Evolutionary conservation across 2,329 filamentous ascomycete species (phyloP), one percentile per base, ranked within the genome.

Genomic region (Clonostachys rhizophaga): DNA sequence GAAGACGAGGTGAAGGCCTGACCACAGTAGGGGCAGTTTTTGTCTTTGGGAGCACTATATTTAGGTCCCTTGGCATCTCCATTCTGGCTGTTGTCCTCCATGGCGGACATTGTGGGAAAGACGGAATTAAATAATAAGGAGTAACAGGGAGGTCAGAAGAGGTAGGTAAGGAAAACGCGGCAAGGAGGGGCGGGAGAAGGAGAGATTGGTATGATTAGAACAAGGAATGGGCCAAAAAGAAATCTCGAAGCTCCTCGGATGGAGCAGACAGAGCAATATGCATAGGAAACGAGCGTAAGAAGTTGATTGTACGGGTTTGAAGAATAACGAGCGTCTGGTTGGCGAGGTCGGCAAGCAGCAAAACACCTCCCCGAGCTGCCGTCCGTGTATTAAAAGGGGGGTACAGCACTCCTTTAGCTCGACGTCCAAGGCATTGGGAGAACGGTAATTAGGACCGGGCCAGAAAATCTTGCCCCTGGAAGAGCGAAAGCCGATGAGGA

Each of bases 1-100:
- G 90, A 95, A 14, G 91, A 96, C 2, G 91, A 96, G 14, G 92
- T 96, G 63, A 96, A 97, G 7, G 86, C 78, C 65, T 96, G 90
- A 42, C 83, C 78, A 66, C 92, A 97, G 70, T 89, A 97, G 35
- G 86, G 88, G 64, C 92, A 96, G 53, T 76, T 84, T 62, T 89
- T 90, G 71, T 97, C 91, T 68, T 97, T 97, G 49, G 78, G 44
- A 17, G 47, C 47, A 39, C 43, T 43, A 39, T 49, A 49, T 44
- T 49, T 49, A 40, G 44, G 44, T 6, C 40, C 43, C 40, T 39
- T 40, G 16, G n/a, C 16, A 14, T 49, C 40, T 11, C 40, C 40
- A 14, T 46, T 24, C 34, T 49, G 35, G 24, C 41, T 34, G 17
- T 18, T 20, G 35, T 49, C 35, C 34, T 49, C 47, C 47, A 49